Conservation (phyloP, 2,329 filamentous ascomycete genomes). For the Colletotrichum ledebouriae region DNA sequence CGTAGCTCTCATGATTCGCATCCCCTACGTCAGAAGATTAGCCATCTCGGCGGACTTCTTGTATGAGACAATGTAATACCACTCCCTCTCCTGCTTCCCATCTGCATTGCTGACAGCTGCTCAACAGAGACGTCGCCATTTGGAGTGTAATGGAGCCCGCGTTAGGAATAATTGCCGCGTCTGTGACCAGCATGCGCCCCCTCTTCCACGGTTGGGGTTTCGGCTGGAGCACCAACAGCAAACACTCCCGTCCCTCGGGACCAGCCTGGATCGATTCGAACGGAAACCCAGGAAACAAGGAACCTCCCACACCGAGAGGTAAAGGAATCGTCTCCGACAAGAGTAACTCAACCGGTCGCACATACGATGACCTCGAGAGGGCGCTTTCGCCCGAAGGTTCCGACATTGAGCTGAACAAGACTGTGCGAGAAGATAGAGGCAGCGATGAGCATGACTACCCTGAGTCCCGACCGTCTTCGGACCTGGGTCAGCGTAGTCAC, state of each 20-base stretch:
- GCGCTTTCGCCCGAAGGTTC: slow-evolving; percentile 30
- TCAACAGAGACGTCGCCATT: slow-evolving; percentile 49
- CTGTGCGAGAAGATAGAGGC: background rate
- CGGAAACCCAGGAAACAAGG: slow-evolving; percentile 1
- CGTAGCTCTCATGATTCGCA: slow-evolving; percentile 55
- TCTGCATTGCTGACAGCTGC: background rate
- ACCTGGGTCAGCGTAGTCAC: slow-evolving; percentile 27
- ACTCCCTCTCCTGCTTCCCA: background rate
- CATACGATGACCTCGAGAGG: slow-evolving; percentile 32
- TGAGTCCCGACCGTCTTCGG: slow-evolving; percentile 35
- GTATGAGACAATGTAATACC: slow-evolving; percentile 50
- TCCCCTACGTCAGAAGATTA: slow-evolving; percentile 50
- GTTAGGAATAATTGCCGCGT: slow-evolving; percentile 52
- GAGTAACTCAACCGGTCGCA: slow-evolving; percentile 19
- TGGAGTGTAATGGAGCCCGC: slow-evolving; percentile 52
- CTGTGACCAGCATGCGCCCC: slow-evolving; percentile 49
- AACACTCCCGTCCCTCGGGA: slow-evolving; percentile 30
- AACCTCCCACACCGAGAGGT: background rate
- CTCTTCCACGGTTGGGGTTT: slow-evolving; percentile 49
- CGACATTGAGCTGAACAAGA: slow-evolving; percentile 40
- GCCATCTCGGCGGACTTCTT: slow-evolving; percentile 49
- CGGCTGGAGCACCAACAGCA: slow-evolving; percentile 41
- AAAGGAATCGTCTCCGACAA: slow-evolving; percentile 9
- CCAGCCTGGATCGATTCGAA: slow-evolving; percentile 17
- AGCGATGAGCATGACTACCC: slow-evolving; percentile 21